phyloP scores from a whole-genome alignment of 2,329 filamentous ascomycete genomes.

The Ceratocystis smalleyi region DNA sequence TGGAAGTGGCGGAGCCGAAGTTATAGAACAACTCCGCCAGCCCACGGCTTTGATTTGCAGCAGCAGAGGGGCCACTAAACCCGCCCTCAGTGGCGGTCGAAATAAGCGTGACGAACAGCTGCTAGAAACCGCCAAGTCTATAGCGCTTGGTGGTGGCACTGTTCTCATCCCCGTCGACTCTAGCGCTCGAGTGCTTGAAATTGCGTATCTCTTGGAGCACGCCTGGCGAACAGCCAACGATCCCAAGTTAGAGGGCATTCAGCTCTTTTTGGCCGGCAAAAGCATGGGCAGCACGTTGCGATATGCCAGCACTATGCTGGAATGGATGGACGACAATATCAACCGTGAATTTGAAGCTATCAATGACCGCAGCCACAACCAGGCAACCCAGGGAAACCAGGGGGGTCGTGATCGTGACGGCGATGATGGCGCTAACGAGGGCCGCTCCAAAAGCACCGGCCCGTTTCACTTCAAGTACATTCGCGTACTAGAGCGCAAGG shows the following conservation, averaged over 20 bases:
- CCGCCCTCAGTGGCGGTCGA: conserved; percentile 54
- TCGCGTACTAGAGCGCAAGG: conserved; percentile 65
- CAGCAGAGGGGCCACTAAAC: conserved; percentile 59
- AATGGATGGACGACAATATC: conserved; percentile 98
- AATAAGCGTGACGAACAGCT: conserved; percentile 75
- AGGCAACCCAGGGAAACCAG: conserved; percentile 27
- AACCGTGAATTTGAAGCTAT: conserved; percentile 72
- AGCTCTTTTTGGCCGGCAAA: conserved; percentile 69
- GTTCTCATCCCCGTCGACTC: conserved; percentile 91
- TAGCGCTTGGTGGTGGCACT: conserved; percentile 68
- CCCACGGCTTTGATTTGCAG: conserved; percentile 91
- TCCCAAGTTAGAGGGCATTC: conserved; percentile 36
- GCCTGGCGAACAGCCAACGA: conserved; percentile 61
- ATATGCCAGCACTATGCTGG: conserved; percentile 85
- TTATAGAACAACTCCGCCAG: conserved; percentile 83
- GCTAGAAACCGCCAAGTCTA: conserved; percentile 64
- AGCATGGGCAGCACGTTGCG: conserved; percentile 80
- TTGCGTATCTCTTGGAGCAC: conserved; percentile 84
- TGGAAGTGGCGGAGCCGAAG: conserved; percentile 66
- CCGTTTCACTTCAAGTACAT: conserved; percentile 86
- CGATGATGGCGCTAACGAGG: conserved; percentile 10
- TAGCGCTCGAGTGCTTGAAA: conserved; percentile 80
- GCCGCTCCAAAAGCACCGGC: conserved; percentile 37
- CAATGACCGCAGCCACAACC: conserved; percentile 32
- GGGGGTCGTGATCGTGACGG: conserved; percentile 27